Percentiles rank a stretch among this genome's conserved stretches.
Conservation (phyloP, 441 rosid genomes). For the Populus hybrid region DNA sequence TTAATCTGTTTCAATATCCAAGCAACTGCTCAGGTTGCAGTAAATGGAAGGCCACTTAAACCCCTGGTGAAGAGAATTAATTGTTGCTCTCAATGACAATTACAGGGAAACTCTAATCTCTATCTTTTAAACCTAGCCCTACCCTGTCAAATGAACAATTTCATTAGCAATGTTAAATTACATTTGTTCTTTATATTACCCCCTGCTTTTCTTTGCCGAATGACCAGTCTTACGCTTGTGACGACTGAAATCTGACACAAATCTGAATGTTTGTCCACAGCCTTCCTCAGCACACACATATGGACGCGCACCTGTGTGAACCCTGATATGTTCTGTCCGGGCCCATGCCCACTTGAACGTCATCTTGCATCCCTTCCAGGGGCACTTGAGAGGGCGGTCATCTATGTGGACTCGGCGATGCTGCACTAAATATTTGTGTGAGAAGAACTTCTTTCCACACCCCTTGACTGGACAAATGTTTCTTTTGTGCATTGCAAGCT, state of each 20-base stretch:
- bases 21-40: slow-evolving; percentile 22
- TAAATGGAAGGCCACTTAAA: slow-evolving; percentile 25
- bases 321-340: slow-evolving; percentile 91
- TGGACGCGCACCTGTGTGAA: slow-evolving; percentile 99
- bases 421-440: slow-evolving; percentile 96
- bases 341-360: slow-evolving; percentile 99
- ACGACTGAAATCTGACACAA: slow-evolving; percentile 96
- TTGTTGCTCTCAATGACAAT: slow-evolving; percentile 35
- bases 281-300: slow-evolving; percentile 79
- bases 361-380: slow-evolving; percentile 99
- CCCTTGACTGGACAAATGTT: slow-evolving; percentile 90
- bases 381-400: slow-evolving; percentile 99
- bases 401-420: slow-evolving; percentile 84
- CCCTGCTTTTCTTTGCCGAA: slow-evolving; percentile 63
- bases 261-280: slow-evolving; percentile 93
- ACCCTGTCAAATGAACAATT: slow-evolving; percentile 38
- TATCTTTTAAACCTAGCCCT: slow-evolving; percentile 29
- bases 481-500: slow-evolving; percentile 74
- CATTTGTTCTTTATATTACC: slow-evolving; percentile 21
- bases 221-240: slow-evolving; percentile 99
- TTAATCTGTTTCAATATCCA: slow-evolving; percentile 7
- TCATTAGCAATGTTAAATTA: slow-evolving; percentile 40
- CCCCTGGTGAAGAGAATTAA: slow-evolving; percentile 23
- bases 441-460: slow-evolving; percentile 93
- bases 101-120: slow-evolving; percentile 33